These are phyloP conservation scores for Trichophyton verrucosum DNA, from an alignment of 2,329 filamentous ascomycete species.

Conservation along the genomic window DNA sequence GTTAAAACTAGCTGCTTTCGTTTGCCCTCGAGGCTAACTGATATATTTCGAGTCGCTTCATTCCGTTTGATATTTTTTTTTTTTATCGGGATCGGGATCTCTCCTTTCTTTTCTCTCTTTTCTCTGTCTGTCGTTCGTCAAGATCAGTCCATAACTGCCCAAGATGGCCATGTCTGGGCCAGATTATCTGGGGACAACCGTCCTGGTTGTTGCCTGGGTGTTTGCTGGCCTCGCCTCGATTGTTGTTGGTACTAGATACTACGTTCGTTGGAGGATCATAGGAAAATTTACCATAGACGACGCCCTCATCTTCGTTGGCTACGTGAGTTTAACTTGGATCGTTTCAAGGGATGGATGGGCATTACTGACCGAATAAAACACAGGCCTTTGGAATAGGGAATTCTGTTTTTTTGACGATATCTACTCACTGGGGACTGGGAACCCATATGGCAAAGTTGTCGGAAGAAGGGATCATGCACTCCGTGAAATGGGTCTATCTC, in stretches of 20 bases:
- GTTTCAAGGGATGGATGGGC: no score
- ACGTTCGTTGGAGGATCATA: background rate
- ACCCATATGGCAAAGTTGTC: slow-evolving; percentile 7
- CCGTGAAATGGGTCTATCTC: slow-evolving; percentile 11
- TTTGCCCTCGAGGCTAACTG: no score
- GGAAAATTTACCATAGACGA: background rate
- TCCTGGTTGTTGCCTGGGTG: background rate
- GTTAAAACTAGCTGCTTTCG: no score
- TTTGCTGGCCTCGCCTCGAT: background rate
- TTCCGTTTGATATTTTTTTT: no score
- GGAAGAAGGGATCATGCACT: slow-evolving; percentile 4
- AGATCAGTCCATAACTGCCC: background rate
- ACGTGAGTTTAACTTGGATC: background rate
- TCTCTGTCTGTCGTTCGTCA: no score
- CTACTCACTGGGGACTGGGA: slow-evolving; percentile 9
- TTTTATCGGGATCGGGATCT: no score
- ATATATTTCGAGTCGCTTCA: no score
- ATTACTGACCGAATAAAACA: background rate
- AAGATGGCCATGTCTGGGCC: background rate
- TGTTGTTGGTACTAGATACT: background rate
- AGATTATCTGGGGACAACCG: background rate
- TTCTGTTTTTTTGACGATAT: slow-evolving; percentile 8
- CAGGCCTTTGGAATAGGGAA: slow-evolving; percentile 7
- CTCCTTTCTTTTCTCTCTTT: no score
- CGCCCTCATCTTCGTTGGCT: background rate